Conservation (phyloP, 2,329 filamentous ascomycete genomes). For the Claviceps sp. region DNA sequence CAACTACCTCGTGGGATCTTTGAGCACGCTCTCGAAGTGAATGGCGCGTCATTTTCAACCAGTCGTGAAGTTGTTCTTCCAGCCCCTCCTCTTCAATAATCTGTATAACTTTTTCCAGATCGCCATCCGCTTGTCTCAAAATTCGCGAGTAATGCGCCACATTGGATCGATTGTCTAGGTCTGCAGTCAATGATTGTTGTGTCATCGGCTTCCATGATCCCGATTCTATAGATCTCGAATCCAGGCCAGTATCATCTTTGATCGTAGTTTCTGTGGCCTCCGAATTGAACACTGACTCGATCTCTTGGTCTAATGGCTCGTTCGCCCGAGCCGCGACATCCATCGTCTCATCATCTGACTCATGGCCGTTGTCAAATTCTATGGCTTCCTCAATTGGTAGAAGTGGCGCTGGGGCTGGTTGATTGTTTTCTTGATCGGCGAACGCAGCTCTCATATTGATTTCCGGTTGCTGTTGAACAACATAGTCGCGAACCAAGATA, state of each 20-base stretch:
- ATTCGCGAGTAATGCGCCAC: slow-evolving; percentile 32
- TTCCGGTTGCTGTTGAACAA: slow-evolving; percentile 92
- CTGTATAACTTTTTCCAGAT: slow-evolving; percentile 42
- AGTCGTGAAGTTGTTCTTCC: slow-evolving; percentile 44
- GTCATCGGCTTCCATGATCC: not conserved
- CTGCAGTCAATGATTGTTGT: not conserved
- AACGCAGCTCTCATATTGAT: slow-evolving; percentile 66
- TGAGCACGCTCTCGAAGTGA: slow-evolving; percentile 14
- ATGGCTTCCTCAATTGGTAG: slow-evolving; percentile 9
- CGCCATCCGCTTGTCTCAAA: slow-evolving; percentile 45
- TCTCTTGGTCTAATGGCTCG: slow-evolving; percentile 1
- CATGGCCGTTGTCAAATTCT: slow-evolving; percentile 8
- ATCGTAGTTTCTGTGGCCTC: not conserved
- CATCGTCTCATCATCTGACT: slow-evolving; percentile 19
- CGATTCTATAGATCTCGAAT: not conserved
- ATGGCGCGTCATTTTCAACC: slow-evolving; percentile 38
- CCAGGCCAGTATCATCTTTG: not conserved
- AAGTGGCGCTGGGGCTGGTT: slow-evolving; percentile 6
- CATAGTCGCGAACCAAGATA: slow-evolving; percentile 92
- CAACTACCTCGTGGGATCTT: not conserved
- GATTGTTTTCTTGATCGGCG: slow-evolving; percentile 28
- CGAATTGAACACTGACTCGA: not conserved
- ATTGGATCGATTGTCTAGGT: slow-evolving; percentile 11
- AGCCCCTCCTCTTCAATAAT: slow-evolving; percentile 49
- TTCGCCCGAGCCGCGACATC: slow-evolving; percentile 13